Evolutionary conservation across 225 moss, liverwort and hornwort genomes (phyloP), one percentile per base, ranked within the genome.

Genomic region (Physcomitrium patens): DNA sequence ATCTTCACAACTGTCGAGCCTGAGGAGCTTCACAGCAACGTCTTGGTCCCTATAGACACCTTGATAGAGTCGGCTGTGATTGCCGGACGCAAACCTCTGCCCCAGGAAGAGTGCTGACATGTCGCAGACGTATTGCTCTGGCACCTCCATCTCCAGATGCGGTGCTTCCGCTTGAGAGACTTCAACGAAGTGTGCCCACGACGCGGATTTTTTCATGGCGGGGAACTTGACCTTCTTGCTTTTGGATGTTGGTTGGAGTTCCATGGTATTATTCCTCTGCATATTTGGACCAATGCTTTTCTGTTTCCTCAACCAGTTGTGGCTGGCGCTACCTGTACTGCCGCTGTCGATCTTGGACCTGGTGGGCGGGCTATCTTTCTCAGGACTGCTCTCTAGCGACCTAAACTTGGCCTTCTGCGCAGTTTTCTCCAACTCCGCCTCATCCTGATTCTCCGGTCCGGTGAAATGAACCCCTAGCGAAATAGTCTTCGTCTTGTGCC

Each of bases 21-120:
- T 81, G 7, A 96, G 57, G 6, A 94, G 80, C 77, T 96, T 96
- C 8, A 96, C 87, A 0, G 96, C 96, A 17, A 96, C 96, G 52
- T 92, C 92, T 66, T 85, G 84, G 20, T 78, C 70, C 62, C 82
- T 78, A 73, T 96, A 96, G n/a, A 82, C 83, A 11, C 96, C 96
- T 17, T 89, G 93, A 59, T 96, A 96, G 23, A 96, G 73, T 3
- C 94, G 90, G 45, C 93, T 94, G 47, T 85, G 88, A 51, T 89
- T 80, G 19, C 96, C 96, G 3, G 87, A 82, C 0, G 96, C 96
- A 62, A 96, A 96, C 60, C 86, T 96, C 3, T 82, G 86, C 10
- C 96, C 96, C 15, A 96, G 23, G 5, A 91, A 94, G 37, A 96
- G 78, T 20, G 87, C 74, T 2, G 89, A 86, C 88, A 91, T 80